phyloP scores from a whole-genome alignment of 768 basidiomycete species.

The Exidia glandulosa region DNA sequence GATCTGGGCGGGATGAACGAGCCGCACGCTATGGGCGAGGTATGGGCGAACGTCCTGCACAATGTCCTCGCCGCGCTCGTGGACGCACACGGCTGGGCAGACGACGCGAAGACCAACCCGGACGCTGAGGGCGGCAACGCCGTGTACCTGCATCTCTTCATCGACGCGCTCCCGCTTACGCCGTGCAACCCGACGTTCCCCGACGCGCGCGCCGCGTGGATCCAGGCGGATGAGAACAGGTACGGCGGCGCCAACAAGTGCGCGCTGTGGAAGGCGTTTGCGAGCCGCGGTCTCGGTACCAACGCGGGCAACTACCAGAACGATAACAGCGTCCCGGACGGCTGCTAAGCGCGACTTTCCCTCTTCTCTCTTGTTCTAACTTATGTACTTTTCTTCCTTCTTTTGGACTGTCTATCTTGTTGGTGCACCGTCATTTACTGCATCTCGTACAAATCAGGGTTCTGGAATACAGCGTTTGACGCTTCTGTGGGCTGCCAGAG shows the following conservation, averaged over 20 bases:
- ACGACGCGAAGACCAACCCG: not conserved
- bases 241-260: constrained; percentile 36
- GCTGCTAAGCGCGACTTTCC: too few relatives aligned
- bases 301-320: constrained; percentile 23
- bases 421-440: too few relatives aligned
- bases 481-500: too few relatives aligned
- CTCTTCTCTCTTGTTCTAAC: too few relatives aligned
- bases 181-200: constrained; percentile 7
- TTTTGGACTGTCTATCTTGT: too few relatives aligned
- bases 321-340: constrained; percentile 17
- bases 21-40: constrained; percentile 8
- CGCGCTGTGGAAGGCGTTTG: constrained; percentile 34
- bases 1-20: not conserved
- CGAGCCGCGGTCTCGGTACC: constrained; percentile 38
- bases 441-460: too few relatives aligned
- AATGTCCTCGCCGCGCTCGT: constrained; percentile 9
- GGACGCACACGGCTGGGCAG: constrained; percentile 1
- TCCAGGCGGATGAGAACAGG: constrained; percentile 36
- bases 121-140: constrained; percentile 5
- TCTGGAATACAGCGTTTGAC: too few relatives aligned
- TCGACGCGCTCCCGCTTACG: constrained; percentile 5
- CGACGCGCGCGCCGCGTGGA: constrained; percentile 2
- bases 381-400: too few relatives aligned
- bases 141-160: constrained; percentile 4
- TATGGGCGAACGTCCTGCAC: constrained; percentile 1